Conservation (phyloP, 306 rosid species). For the Dalbergia cochinchinensis region DNA sequence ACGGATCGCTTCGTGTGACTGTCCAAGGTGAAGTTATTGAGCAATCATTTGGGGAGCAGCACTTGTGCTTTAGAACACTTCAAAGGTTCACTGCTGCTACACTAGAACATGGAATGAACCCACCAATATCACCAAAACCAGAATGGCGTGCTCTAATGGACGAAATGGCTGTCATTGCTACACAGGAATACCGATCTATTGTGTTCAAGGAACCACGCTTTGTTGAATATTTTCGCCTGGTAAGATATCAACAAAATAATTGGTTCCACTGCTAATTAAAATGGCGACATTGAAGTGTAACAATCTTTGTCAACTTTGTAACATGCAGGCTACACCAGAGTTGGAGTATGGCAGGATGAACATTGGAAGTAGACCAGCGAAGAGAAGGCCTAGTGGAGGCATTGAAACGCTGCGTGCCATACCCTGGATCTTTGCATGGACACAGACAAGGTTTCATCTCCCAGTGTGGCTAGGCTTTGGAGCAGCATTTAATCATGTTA, state of each 20-base stretch:
- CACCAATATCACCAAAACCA: slow-evolving; percentile 83
- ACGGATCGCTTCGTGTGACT: slow-evolving; percentile 96
- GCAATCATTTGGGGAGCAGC: slow-evolving; percentile 94
- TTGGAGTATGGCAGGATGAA: slow-evolving; percentile 98
- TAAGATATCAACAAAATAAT: slow-evolving; percentile 54
- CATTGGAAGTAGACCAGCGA: slow-evolving; percentile 96
- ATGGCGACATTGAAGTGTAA: neutral
- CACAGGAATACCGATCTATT: slow-evolving; percentile 88
- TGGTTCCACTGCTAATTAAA: neutral
- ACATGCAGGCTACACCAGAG: slow-evolving; percentile 92
- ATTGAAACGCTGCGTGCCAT: slow-evolving; percentile 99
- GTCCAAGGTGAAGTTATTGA: slow-evolving; percentile 99
- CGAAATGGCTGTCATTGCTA: slow-evolving; percentile 88
- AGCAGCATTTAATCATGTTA: slow-evolving; percentile 68
- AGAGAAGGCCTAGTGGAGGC: slow-evolving; percentile 97
- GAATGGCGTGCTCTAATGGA: slow-evolving; percentile 97
- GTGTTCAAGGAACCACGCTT: slow-evolving; percentile 95
- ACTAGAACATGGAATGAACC: slow-evolving; percentile 89
- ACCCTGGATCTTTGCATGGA: slow-evolving; percentile 99
- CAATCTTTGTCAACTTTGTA: slow-evolving; percentile 25
- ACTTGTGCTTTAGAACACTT: slow-evolving; percentile 90
- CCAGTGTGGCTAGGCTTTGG: slow-evolving; percentile 99
- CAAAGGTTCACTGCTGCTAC: slow-evolving; percentile 98
- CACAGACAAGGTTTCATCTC: slow-evolving; percentile 97
- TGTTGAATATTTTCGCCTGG: slow-evolving; percentile 95